A percentile compares a stretch with the other conserved stretches of the same genome.
These are phyloP conservation scores for Metarhizium sp. DNA, from an alignment of 2,329 filamentous ascomycete genomes.

Conservation along the genomic window DNA sequence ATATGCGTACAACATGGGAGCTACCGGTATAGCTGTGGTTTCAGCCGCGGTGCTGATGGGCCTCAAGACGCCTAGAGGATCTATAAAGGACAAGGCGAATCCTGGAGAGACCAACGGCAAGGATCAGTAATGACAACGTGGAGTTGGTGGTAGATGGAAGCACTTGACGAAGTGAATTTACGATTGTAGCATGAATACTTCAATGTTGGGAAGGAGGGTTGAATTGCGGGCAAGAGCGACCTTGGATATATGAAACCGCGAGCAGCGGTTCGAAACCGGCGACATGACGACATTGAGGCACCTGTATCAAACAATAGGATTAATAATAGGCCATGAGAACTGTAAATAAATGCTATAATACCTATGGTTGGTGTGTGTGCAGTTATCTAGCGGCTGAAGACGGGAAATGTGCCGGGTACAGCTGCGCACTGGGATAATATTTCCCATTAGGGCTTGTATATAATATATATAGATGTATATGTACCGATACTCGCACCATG, in stretches of 20 bases:
- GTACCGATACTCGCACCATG: no score
- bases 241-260: not conserved
- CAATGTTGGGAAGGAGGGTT: not conserved
- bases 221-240: not conserved
- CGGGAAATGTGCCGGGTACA: no score
- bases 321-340: not conserved
- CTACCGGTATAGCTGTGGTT: conserved; percentile 70
- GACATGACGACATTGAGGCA: not conserved
- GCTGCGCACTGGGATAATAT: no score
- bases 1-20: conserved; percentile 73
- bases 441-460: no score
- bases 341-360: not conserved
- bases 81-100: conserved; percentile 4
- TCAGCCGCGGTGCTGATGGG: conserved; percentile 59
- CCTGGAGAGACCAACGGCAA: conserved; percentile 12
- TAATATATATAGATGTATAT: no score
- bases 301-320: not conserved
- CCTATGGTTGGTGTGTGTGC: not conserved
- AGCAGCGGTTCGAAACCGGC: not conserved
- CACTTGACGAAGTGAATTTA: not conserved
- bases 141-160: not conserved
- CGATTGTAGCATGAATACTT: not conserved
- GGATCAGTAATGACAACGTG: conserved; percentile 3
- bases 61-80: conserved; percentile 52
- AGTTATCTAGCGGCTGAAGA: conserved; percentile 1